phyloP scores from a whole-genome alignment of 2,329 filamentous ascomycete species.

The Penicillium sp. region DNA sequence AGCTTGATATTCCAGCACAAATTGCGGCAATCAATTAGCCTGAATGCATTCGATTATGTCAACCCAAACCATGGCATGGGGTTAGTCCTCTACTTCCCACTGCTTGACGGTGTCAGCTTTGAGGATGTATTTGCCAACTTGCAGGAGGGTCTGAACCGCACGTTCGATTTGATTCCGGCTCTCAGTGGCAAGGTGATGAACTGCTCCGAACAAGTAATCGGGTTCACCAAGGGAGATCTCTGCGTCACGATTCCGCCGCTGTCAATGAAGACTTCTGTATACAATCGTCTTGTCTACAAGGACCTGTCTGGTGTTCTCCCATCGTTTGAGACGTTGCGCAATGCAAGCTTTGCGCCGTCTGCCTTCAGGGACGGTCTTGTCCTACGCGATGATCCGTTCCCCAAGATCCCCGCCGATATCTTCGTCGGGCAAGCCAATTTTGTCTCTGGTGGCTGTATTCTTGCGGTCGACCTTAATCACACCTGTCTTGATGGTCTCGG shows the following conservation, averaged over 20 bases:
- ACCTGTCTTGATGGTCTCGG: slow-evolving; percentile 7
- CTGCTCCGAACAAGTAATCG: slow-evolving; percentile 1
- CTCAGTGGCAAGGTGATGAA: slow-evolving; percentile 4
- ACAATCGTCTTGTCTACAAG: slow-evolving; percentile 1
- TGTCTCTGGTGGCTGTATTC: slow-evolving; percentile 6
- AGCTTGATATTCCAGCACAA: neutral
- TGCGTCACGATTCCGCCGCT: slow-evolving; percentile 7
- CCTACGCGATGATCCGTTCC: slow-evolving; percentile 5
- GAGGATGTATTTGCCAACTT: slow-evolving; percentile 5
- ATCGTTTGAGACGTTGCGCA: neutral
- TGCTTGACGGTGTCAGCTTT: neutral
- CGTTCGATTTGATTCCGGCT: slow-evolving; percentile 7
- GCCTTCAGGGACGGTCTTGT: slow-evolving; percentile 7
- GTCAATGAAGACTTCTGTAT: neutral
- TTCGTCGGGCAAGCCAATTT: slow-evolving; percentile 7
- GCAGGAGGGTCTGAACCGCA: slow-evolving; percentile 8
- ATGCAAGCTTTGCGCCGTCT: neutral
- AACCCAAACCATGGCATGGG: slow-evolving; percentile 10
- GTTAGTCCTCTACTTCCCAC: slow-evolving; percentile 5
- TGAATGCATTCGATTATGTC: slow-evolving; percentile 8
- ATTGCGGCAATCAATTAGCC: neutral
- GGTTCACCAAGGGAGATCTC: slow-evolving; percentile 2
- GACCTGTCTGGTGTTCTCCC: slow-evolving; percentile 1
- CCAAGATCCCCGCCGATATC: slow-evolving; percentile 4
- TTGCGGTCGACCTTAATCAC: slow-evolving; percentile 8